These are phyloP conservation scores for Melaleuca alternifolia DNA, from an alignment of 345 rosid species.

Conservation along the genomic window DNA sequence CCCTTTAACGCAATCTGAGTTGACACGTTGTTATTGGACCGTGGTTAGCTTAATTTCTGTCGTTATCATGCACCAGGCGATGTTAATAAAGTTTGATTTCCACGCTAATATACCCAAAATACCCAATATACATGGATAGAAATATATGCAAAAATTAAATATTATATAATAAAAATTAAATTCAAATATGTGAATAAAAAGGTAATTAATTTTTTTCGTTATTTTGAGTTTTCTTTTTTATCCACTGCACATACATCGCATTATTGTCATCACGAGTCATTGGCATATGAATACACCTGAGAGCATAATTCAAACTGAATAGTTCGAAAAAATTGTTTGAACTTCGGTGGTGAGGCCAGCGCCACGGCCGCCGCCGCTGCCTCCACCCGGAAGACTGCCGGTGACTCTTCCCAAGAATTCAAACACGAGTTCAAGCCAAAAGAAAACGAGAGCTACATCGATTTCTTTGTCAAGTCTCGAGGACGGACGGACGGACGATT, in stretches of 20 bases:
- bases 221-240: too few relatives aligned
- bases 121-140: too few relatives aligned
- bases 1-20: too few relatives aligned
- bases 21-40: too few relatives aligned
- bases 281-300: not conserved
- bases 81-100: too few relatives aligned
- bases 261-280: not conserved
- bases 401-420: not conserved
- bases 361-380: not conserved
- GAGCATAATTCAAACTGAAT: not conserved
- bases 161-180: too few relatives aligned
- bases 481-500: not conserved
- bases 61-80: too few relatives aligned
- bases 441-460: not conserved
- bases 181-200: too few relatives aligned
- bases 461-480: not conserved
- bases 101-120: too few relatives aligned
- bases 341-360: not conserved
- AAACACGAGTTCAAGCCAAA: not conserved
- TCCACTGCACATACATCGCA: conserved; percentile 1
- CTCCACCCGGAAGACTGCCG: not conserved
- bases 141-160: too few relatives aligned
- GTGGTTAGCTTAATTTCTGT: too few relatives aligned
- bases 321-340: not conserved
- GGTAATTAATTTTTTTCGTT: too few relatives aligned